phyloP scores from a whole-genome alignment of 2,329 filamentous ascomycete species.

The Diaporthe citrichinensis region DNA sequence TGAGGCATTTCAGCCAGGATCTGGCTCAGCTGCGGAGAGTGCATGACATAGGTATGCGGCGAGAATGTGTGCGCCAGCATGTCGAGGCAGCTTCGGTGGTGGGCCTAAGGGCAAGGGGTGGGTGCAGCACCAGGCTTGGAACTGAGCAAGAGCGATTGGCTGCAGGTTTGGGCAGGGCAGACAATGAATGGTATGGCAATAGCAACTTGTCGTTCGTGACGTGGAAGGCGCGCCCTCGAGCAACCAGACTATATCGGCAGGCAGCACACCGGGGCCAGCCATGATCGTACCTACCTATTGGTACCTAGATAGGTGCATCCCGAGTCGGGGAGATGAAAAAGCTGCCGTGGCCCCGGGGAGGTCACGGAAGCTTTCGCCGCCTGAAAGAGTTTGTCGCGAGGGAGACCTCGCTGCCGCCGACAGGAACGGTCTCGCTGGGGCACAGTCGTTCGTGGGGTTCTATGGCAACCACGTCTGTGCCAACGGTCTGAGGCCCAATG shows the following conservation, averaged over 20 bases:
- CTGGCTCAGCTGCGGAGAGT: background rate
- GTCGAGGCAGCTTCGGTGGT: background rate
- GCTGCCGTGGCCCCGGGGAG: background rate
- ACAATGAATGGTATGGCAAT: background rate
- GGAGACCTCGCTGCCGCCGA: background rate
- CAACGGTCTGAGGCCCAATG: background rate
- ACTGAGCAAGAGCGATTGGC: too few species aligned
- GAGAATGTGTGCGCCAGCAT: background rate
- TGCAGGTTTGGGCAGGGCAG: too few species aligned
- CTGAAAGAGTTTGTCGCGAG: background rate
- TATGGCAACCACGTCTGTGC: background rate
- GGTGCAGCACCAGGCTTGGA: too few species aligned
- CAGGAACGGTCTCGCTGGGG: background rate
- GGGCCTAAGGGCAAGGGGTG: background rate
- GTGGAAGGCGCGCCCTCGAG: background rate
- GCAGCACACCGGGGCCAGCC: background rate
- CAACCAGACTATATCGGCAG: background rate
- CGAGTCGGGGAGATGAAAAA: background rate
- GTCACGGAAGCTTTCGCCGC: background rate
- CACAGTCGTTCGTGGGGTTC: background rate
- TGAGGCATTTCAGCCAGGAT: background rate
- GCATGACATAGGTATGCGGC: background rate
- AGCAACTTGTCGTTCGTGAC: background rate
- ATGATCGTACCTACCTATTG: background rate
- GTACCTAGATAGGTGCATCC: background rate